phyloP scores from a whole-genome alignment of 441 rosid species.

The Adansonia grandidieri region DNA sequence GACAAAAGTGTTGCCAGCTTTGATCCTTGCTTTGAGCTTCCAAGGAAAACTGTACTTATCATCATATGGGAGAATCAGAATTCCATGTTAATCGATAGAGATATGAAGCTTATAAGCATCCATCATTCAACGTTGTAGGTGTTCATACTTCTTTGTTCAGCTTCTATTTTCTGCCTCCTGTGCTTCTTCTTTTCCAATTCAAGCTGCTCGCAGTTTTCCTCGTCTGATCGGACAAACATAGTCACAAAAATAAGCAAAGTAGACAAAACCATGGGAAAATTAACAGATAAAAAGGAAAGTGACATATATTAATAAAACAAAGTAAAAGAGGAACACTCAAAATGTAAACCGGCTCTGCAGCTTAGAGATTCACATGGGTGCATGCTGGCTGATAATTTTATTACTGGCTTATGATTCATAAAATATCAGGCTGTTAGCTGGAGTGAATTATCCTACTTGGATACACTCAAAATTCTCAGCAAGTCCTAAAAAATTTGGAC shows the following conservation, averaged over 20 bases:
- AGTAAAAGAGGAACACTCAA: not conserved
- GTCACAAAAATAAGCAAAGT: conserved; percentile 77
- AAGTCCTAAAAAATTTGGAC: not conserved
- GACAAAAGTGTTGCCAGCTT: not conserved
- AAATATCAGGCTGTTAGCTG: not conserved
- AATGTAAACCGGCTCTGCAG: not conserved
- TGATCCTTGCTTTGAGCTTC: conserved; percentile 7
- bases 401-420: conserved; percentile 3
- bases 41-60: not conserved
- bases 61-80: not conserved
- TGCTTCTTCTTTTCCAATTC: conserved; percentile 76
- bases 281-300: not conserved
- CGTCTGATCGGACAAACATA: conserved; percentile 77
- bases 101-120: not conserved
- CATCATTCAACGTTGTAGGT: conserved; percentile 30
- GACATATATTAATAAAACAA: not conserved
- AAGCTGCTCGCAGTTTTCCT: conserved; percentile 76
- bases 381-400: not conserved
- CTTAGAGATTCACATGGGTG: not conserved
- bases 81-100: not conserved
- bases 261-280: conserved; percentile 61
- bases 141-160: conserved; percentile 39
- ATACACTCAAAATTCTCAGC: not conserved
- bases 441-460: not conserved
- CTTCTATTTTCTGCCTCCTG: conserved; percentile 54